Conservation (phyloP, 2,329 filamentous ascomycete species). For the Aspergillus floridensis region DNA sequence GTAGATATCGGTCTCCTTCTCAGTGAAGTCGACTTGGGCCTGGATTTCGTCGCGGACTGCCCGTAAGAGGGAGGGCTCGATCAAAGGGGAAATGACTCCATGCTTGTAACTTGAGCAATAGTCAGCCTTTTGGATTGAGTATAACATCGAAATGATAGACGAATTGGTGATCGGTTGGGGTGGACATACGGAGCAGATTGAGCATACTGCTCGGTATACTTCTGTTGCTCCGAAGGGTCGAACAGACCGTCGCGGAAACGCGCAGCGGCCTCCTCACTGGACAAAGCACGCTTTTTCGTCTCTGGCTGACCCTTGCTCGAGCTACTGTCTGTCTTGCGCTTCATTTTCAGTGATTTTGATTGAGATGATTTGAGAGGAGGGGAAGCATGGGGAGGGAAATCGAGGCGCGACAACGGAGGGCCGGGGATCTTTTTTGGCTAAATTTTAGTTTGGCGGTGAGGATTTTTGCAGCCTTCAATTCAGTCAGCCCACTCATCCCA, state of each 20-base stretch:
- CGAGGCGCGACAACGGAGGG: neutral
- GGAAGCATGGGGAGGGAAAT: neutral
- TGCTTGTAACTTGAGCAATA: slow-evolving; percentile 69
- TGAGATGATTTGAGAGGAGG: neutral
- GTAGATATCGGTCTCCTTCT: slow-evolving; percentile 99
- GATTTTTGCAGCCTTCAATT: slow-evolving; percentile 6
- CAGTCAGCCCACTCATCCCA: slow-evolving; percentile 18
- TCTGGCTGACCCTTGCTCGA: slow-evolving; percentile 32
- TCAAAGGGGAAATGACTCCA: slow-evolving; percentile 77
- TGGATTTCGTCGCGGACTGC: slow-evolving; percentile 85
- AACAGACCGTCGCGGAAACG: slow-evolving; percentile 48
- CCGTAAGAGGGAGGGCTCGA: slow-evolving; percentile 78
- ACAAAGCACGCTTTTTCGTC: slow-evolving; percentile 41
- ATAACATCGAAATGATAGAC: neutral
- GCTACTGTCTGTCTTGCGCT: slow-evolving; percentile 42
- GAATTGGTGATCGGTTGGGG: neutral
- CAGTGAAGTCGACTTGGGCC: slow-evolving; percentile 88
- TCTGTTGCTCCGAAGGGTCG: slow-evolving; percentile 38
- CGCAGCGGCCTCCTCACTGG: slow-evolving; percentile 37
- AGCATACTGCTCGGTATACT: slow-evolving; percentile 45
- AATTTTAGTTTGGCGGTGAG: slow-evolving; percentile 20
- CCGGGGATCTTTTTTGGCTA: slow-evolving; percentile 12
- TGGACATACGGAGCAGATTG: slow-evolving; percentile 42
- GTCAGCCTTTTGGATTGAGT: slow-evolving; percentile 4
- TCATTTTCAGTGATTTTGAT: slow-evolving; percentile 32